Evolutionary conservation across 2,329 filamentous ascomycete genomes (phyloP), one percentile per base, ranked within the genome.

Genomic region (Diaporthe vaccinii): DNA sequence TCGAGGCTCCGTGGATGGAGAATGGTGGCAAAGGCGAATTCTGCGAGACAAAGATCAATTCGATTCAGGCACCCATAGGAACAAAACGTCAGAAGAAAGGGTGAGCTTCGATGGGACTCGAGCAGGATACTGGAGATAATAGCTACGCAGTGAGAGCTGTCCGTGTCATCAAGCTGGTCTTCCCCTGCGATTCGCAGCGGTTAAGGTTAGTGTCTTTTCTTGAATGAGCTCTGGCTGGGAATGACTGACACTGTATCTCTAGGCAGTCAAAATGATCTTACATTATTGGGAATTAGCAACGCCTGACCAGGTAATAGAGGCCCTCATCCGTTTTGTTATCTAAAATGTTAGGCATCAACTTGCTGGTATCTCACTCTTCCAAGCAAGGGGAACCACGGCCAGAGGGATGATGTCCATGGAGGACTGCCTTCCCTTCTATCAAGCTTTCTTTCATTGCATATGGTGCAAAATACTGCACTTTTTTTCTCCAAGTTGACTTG

Each of bases 1-100:
- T 93, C 34, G 84, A 89, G 49, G 85, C 89, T 34, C 81, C 84
- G 2, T 95, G 93, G 93, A 76, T 92, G 14, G 80, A 86, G 41
- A 87, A 91, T 78, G 85, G 82, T 3, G 77, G 67, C 65, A 75
- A 80, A 57, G 83, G 81, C 17, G 80, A 83, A 72, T 89, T 87
- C 80, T 80, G 82, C 58, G 84, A 84, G 6, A 85, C 89, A 0
- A 89, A 87, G 74, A 87, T 89, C 75, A 86, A 87, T 68, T 80
- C 83, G 0, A 81, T 87, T 12, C 82, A 86, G 70, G 87, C 85
- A 28, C 79, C 78, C 39, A 78, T 87, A 46, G 86, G 85, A 17
- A 77, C 73, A 15, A 85, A 82, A 74, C 86, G 84, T 77, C 81
- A 81, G 75, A 79, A 72, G 73, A 74, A 67, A 41, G 57, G 20